Evolutionary conservation across 2,329 filamentous ascomycete genomes (phyloP).

Genomic region (Pezicula neosporulosa): DNA sequence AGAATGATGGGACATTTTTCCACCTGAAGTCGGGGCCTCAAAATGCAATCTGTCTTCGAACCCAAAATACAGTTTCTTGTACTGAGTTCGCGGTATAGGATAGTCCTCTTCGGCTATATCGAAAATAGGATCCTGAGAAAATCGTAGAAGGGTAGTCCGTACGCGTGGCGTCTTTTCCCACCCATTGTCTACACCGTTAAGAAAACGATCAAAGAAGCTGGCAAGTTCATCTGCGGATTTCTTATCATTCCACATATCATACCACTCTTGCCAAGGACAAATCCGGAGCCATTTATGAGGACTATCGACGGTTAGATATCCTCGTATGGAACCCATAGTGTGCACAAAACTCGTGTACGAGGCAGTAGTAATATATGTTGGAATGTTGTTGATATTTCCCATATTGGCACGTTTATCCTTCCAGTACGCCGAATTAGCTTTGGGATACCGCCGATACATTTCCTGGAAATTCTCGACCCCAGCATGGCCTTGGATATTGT

Average conservation of each 20-base stretch:
- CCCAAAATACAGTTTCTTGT: slow-evolving; percentile 28
- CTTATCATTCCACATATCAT: slow-evolving; percentile 34
- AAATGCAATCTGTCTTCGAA: slow-evolving; percentile 1
- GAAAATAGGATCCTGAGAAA: slow-evolving; percentile 25
- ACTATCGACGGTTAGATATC: slow-evolving; percentile 1
- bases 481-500: neutral
- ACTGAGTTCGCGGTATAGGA: slow-evolving; percentile 30
- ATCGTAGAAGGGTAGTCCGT: slow-evolving; percentile 29
- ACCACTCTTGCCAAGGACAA: slow-evolving; percentile 39
- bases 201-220: slow-evolving; percentile 42
- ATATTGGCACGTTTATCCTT: slow-evolving; percentile 8
- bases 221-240: slow-evolving; percentile 34
- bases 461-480: slow-evolving; percentile 6
- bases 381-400: slow-evolving; percentile 9
- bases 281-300: slow-evolving; percentile 11
- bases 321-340: slow-evolving; percentile 4
- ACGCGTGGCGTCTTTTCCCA: slow-evolving; percentile 45
- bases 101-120: slow-evolving; percentile 31
- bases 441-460: slow-evolving; percentile 6
- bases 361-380: slow-evolving; percentile 8
- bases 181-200: slow-evolving; percentile 38
- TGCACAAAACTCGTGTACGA: slow-evolving; percentile 7
- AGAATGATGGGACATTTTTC: slow-evolving; percentile 30
- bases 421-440: slow-evolving; percentile 10
- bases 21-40: neutral